These are phyloP conservation scores for Venturia aucupariae DNA, from an alignment of 2,329 filamentous ascomycete species.

Conservation along the genomic window DNA sequence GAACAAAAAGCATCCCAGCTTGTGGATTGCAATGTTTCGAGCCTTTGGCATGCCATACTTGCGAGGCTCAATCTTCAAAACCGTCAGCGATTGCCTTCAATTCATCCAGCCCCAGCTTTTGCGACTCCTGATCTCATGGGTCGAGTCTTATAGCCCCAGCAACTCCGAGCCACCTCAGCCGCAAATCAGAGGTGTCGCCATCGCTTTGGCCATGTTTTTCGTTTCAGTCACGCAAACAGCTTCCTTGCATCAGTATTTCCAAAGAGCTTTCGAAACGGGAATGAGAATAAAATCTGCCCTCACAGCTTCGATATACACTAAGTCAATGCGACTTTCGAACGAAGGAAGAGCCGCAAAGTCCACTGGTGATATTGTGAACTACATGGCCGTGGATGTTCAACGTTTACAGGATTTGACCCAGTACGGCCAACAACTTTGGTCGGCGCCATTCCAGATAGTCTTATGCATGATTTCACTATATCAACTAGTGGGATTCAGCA, in stretches of 20 bases:
- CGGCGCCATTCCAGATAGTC: constrained; percentile 89
- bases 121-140: constrained; percentile 72
- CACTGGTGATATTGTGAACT: constrained; percentile 97
- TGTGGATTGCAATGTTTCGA: constrained; percentile 79
- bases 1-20: constrained; percentile 59
- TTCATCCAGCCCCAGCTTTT: constrained; percentile 90
- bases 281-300: constrained; percentile 94
- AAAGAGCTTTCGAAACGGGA: constrained; percentile 84
- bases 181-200: constrained; percentile 71
- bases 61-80: constrained; percentile 75
- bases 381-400: constrained; percentile 98
- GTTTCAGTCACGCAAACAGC: constrained; percentile 80
- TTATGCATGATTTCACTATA: constrained; percentile 96
- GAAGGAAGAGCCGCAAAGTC: constrained; percentile 83
- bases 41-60: constrained; percentile 81
- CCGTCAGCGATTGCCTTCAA: constrained; percentile 73
- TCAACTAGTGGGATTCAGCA: constrained; percentile 86
- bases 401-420: constrained; percentile 90
- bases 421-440: constrained; percentile 93
- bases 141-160: constrained; percentile 57
- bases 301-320: constrained; percentile 84
- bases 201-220: constrained; percentile 85
- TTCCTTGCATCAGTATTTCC: constrained; percentile 95
- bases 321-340: constrained; percentile 82
- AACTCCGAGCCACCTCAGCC: constrained; percentile 40